Base-by-base conservation (phyloP, 139 green algal species). In the Chlamydomonas urium region DNA sequence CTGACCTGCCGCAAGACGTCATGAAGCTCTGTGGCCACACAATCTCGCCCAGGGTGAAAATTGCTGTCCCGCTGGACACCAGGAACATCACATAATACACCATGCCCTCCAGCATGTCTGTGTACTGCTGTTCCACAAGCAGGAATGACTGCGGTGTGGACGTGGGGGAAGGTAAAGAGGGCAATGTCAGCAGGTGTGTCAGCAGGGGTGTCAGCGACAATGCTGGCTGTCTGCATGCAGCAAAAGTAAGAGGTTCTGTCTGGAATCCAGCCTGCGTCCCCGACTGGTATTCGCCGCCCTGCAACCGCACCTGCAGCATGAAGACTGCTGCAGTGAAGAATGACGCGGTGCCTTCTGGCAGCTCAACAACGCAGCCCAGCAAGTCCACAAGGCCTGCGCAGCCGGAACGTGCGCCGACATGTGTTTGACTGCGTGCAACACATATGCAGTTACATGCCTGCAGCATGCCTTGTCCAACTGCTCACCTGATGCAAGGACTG, bases 71-170 rank as follows among this genome's bases (percentile, higher is more conserved):
- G 2, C 34, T 33, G 2, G 47, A 38, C 2, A 66, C 45, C 31
- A 71, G 17, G 71, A 58, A 71, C 32, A 77, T 33, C 45, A 71
- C 21, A 10, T 59, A 70, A 61, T 71, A 77, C 29, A 36, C n/a
- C 61, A 72, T 71, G 29, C 21, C 35, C 21, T 65, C 71, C 47
- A 77, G 60, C 71, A 77, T 77, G 60, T 77, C 61, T 33, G 21
- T 5, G 34, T 77, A 31, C 47, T 59, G 6, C 8, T 34, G 60
- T 35, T 71, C 21, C 14, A 19, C 31, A 2, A 77, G 60, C 2
- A 38, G 2, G 32, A 77, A 71, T 2, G 29, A 59, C 71, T 77
- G 21, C 17, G 4, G 63, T 70, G 21, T 28, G 34, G 10, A 33
- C 6, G 34, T 70, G 37, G 21, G 34, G 4, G 8, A 6, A 47